These are phyloP conservation scores for Aspergillus jensenii DNA, from an alignment of 2,329 filamentous ascomycete genomes.

Conservation along the genomic window DNA sequence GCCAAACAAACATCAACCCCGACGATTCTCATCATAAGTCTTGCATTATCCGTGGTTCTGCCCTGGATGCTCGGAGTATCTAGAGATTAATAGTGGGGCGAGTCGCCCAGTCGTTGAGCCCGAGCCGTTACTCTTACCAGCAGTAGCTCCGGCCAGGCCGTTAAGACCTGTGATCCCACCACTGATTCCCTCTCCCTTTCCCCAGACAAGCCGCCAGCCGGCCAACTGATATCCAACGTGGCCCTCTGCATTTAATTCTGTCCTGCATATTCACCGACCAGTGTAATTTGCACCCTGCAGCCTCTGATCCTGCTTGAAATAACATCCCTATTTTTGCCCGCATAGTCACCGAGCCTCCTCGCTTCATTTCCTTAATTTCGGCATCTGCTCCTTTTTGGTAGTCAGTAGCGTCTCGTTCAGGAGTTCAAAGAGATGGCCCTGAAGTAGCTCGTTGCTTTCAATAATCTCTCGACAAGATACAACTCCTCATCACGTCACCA, in stretches of 20 bases:
- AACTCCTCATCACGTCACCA: constrained; percentile 8
- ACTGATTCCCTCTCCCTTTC: constrained; percentile 19
- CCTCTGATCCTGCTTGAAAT: neutral
- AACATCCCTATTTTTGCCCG: neutral
- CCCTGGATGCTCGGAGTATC: neutral
- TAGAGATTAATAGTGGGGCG: constrained; percentile 7
- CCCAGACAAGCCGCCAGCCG: constrained; percentile 20
- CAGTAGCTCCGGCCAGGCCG: constrained; percentile 4
- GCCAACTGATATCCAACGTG: constrained; percentile 24
- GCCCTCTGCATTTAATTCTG: constrained; percentile 13
- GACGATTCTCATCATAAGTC: neutral
- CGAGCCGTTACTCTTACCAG: neutral
- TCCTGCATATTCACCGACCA: constrained; percentile 16
- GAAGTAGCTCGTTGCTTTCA: constrained; percentile 11
- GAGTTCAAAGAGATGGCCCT: constrained; percentile 17
- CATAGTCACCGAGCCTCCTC: neutral
- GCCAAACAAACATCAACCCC: neutral
- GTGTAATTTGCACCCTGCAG: constrained; percentile 8
- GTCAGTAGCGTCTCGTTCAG: neutral
- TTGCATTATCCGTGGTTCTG: neutral
- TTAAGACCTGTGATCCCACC: constrained; percentile 13
- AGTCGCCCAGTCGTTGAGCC: constrained; percentile 1
- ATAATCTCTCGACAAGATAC: neutral
- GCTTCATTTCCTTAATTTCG: neutral
- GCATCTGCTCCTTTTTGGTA: neutral